Conservation (phyloP, 441 rosid species). For the Euphorbia celastroides region DNA sequence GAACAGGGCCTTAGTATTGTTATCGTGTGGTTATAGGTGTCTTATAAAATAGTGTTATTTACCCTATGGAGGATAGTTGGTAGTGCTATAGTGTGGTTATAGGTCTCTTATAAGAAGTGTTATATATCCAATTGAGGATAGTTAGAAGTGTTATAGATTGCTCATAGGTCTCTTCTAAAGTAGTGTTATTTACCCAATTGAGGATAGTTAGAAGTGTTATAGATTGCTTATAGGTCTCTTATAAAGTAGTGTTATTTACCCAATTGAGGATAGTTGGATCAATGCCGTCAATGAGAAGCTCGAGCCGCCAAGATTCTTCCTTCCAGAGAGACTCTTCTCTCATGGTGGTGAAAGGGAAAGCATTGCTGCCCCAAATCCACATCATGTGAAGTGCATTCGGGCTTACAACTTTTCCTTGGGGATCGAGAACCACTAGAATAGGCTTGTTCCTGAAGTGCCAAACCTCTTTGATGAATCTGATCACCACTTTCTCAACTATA, state of each 20-base stretch:
- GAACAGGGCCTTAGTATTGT: too few relatives aligned
- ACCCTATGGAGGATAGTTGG: too few relatives aligned
- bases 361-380: slow-evolving; percentile 67
- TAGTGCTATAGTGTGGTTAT: too few relatives aligned
- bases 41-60: too few relatives aligned
- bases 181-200: too few relatives aligned
- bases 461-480: slow-evolving; percentile 45
- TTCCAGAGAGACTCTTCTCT: slow-evolving; percentile 63
- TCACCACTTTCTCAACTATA: slow-evolving; percentile 39
- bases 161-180: too few relatives aligned
- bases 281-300: slow-evolving; percentile 53
- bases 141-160: too few relatives aligned
- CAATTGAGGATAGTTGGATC: slow-evolving; percentile 20
- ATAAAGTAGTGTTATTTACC: not conserved
- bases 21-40: too few relatives aligned
- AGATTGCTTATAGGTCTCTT: not conserved
- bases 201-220: not conserved
- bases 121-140: too few relatives aligned
- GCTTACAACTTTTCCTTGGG: slow-evolving; percentile 54
- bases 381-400: slow-evolving; percentile 82
- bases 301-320: slow-evolving; percentile 52
- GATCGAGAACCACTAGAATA: slow-evolving; percentile 67
- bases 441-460: slow-evolving; percentile 75
- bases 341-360: slow-evolving; percentile 68
- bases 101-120: too few relatives aligned